A percentile compares a stretch with the other conserved stretches of the same genome.
phyloP scores from a whole-genome alignment of 164 flowering plant species.

The Echeveria elegans region DNA sequence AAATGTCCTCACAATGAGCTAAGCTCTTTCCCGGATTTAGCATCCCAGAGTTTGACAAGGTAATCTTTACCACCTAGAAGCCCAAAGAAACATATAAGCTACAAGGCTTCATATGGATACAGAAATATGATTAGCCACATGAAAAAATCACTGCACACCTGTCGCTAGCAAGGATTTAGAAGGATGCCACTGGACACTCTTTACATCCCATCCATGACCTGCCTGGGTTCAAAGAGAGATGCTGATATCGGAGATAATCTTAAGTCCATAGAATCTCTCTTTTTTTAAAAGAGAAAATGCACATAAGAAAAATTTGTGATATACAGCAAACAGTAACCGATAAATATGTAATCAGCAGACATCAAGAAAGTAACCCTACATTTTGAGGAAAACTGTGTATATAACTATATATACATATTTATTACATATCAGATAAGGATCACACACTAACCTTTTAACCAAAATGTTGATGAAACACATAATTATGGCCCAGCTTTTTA shows the following conservation, averaged over 20 bases:
- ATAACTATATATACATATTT: neutral
- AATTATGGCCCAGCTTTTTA: neutral
- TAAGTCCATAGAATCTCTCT: constrained; percentile 12
- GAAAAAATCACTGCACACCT: constrained; percentile 31
- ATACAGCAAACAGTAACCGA: neutral
- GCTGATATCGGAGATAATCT: neutral
- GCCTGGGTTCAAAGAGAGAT: constrained; percentile 73
- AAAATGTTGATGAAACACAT: neutral
- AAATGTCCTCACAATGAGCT: constrained; percentile 68
- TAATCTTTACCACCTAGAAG: constrained; percentile 89
- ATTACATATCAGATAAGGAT: neutral
- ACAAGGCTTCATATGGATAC: neutral
- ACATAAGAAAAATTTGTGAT: neutral
- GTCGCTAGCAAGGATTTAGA: constrained; percentile 90
- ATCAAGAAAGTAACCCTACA: neutral
- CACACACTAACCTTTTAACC: neutral
- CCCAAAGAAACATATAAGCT: neutral
- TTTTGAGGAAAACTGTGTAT: neutral
- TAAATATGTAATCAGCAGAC: neutral
- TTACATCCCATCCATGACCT: constrained; percentile 99
- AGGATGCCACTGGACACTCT: constrained; percentile 99
- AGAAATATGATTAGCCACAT: neutral
- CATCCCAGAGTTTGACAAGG: constrained; percentile 99
- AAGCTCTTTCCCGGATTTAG: constrained; percentile 83
- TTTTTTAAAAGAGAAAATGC: neutral